phyloP scores from a whole-genome alignment of 805 yeast species.

The Wickerhamomyces canadensis region DNA sequence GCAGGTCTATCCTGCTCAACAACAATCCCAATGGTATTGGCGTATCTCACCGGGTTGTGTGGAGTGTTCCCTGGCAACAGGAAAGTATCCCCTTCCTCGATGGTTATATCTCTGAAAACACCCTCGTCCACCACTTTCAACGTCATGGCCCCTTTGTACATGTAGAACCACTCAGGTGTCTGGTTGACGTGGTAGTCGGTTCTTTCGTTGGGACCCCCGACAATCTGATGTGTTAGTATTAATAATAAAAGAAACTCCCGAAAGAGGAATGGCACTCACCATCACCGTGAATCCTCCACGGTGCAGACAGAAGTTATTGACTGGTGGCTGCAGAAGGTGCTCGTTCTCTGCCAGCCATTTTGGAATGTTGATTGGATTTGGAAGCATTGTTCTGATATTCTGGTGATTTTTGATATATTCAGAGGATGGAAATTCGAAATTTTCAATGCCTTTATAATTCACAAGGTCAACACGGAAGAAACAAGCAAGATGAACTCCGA shows the following conservation, averaged over 20 bases:
- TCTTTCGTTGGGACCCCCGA: conserved; percentile 93
- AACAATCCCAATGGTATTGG: conserved; percentile 82
- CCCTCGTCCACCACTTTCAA: conserved; percentile 79
- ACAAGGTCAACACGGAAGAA: too few species aligned
- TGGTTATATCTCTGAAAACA: conserved; percentile 65
- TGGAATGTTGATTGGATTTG: conserved; percentile 69
- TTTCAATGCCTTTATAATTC: too few species aligned
- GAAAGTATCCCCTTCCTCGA: conserved; percentile 85
- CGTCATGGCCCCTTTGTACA: conserved; percentile 81
- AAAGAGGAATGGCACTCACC: too few species aligned
- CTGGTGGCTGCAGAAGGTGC: conserved; percentile 82
- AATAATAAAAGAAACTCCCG: too few species aligned
- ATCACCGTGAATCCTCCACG: conserved; percentile 90
- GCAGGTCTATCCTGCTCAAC: conserved; percentile 88
- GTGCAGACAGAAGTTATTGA: conserved; percentile 84
- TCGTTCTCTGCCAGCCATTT: conserved; percentile 78
- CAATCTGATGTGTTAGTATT: conserved; percentile 37
- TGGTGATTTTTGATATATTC: too few species aligned
- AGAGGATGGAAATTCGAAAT: too few species aligned
- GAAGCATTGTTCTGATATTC: conserved; percentile 24
- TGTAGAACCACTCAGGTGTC: conserved; percentile 92
- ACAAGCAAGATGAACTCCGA: neutral
- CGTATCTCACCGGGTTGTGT: conserved; percentile 84
- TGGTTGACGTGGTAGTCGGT: conserved; percentile 92
- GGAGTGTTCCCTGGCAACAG: conserved; percentile 81